Base-by-base conservation (phyloP, 202 grass and related monocot genomes). In the Setaria italica region DNA sequence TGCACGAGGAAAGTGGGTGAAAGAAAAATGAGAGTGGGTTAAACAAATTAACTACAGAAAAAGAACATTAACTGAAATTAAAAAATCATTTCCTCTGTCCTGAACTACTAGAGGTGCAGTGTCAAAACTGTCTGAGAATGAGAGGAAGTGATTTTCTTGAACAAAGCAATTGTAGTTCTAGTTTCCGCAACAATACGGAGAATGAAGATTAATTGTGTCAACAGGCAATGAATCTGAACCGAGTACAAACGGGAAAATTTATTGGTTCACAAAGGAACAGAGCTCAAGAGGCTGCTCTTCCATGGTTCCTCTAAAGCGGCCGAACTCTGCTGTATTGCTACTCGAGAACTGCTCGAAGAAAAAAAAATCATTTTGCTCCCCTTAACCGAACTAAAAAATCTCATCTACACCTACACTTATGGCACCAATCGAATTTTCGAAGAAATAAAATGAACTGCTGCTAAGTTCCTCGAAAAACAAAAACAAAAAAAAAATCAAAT, bases 1-100 rank as follows among this genome's bases (percentile, higher is more conserved):
- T 98, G 55, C 41, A 19, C 15, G 80, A 65, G 16, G 32, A 35
- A 46, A 74, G 1, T 8, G 17, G 2, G 59, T 60, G 6, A 45
- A 67, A 76, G 4, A 35, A 58, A 58, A 57, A 79, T 9, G 10
- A 54, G 0, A 50, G 7, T 5, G 39, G 67, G 41, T 21, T 45
- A 78, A 48, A 25, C 4, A 83, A 59, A 58, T 45, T 58, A 81
- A 5, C 7, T 39, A 69, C 37, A 19, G 25, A 25, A 33, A 29
- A 57, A 74, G 43, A 55, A 74, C 13, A 41, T 4, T 32, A 0
- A 58, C 20, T 15, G n/a, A 6, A 57, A 62, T 14, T 42, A 57
- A 56, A 81, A 20, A 7, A 65, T 35, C 21, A 63, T 41, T 41
- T 41, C 1, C 4, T 62, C 46, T n/a, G 49, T 37, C 55, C 33